These are phyloP conservation scores for Neospermospora avenae DNA, from an alignment of 2,329 filamentous ascomycete genomes.

Conservation along the genomic window DNA sequence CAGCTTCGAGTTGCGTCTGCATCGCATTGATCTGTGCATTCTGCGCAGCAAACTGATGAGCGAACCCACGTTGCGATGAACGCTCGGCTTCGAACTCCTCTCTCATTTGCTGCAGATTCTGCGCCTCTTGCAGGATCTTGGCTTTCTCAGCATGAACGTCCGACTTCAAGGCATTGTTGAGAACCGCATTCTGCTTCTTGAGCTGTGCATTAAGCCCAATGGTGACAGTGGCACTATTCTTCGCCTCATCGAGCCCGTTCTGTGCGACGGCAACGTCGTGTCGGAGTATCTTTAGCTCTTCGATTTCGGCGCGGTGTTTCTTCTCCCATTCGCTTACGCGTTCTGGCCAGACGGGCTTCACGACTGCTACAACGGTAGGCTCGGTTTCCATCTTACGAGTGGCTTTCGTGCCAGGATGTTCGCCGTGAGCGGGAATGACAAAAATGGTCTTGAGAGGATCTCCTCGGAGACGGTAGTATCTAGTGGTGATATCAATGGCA, in stretches of 20 bases:
- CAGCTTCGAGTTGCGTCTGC: neutral
- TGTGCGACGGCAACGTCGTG: neutral
- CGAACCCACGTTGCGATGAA: neutral
- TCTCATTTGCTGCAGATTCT: neutral
- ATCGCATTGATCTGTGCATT: neutral
- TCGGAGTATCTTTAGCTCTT: slow-evolving; percentile 14
- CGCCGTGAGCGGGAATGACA: slow-evolving; percentile 48
- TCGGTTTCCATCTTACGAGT: slow-evolving; percentile 45
- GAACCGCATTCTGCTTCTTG: neutral
- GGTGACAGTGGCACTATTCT: neutral
- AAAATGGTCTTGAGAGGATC: slow-evolving; percentile 45
- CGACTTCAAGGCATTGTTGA: neutral
- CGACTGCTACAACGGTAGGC: slow-evolving; percentile 39
- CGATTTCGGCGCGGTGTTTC: slow-evolving; percentile 22
- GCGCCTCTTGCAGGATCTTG: neutral
- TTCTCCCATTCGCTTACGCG: slow-evolving; percentile 29
- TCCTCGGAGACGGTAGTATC: slow-evolving; percentile 51
- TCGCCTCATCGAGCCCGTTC: neutral
- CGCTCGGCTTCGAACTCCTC: neutral
- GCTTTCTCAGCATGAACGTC: neutral
- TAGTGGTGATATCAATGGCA: slow-evolving; percentile 46
- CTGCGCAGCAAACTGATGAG: neutral
- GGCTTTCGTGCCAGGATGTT: slow-evolving; percentile 44
- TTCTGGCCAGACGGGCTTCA: slow-evolving; percentile 32
- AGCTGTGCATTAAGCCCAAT: neutral